Evolutionary conservation across 164 flowering plant genomes (phyloP).

Genomic region (Piper betle): DNA sequence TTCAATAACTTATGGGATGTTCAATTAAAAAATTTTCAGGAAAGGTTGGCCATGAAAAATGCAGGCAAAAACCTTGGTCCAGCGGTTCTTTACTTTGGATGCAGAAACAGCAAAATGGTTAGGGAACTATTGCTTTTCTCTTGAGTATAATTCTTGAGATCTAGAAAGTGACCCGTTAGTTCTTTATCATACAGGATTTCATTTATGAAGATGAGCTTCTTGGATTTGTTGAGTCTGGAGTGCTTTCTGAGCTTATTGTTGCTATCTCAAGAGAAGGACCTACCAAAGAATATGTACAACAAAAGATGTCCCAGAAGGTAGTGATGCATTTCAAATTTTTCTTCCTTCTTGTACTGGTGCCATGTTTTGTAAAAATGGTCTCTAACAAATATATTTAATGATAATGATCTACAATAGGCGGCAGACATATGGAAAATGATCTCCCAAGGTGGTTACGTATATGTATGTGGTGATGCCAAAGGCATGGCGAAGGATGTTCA

Average conservation of each 20-base stretch:
- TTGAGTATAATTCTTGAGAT: too few species aligned
- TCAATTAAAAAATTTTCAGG: slow-evolving; percentile 32
- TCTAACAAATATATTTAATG: not conserved
- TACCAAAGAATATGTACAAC: slow-evolving; percentile 87
- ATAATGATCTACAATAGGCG: slow-evolving; percentile 31
- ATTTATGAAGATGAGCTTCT: slow-evolving; percentile 85
- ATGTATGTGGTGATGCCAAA: slow-evolving; percentile 99
- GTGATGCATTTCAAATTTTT: not conserved
- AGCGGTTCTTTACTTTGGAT: slow-evolving; percentile 75
- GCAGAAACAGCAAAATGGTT: slow-evolving; percentile 85
- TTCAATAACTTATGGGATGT: not conserved
- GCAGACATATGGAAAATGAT: slow-evolving; percentile 69
- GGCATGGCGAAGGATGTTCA: slow-evolving; percentile 98
- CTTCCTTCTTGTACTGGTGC: not conserved
- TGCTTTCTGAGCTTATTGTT: slow-evolving; percentile 62
- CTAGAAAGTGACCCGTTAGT: not conserved
- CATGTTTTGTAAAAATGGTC: not conserved
- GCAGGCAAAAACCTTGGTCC: slow-evolving; percentile 70
- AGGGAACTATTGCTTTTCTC: not conserved
- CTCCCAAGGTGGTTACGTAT: slow-evolving; percentile 72
- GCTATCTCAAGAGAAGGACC: slow-evolving; percentile 95
- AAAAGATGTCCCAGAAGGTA: slow-evolving; percentile 91
- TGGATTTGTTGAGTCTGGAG: slow-evolving; percentile 55
- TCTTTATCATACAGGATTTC: slow-evolving; percentile 43
- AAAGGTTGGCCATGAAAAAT: slow-evolving; percentile 74